Evolutionary conservation across 2,329 filamentous ascomycete species (phyloP).

Genomic region (Xenoacremonium recifei): DNA sequence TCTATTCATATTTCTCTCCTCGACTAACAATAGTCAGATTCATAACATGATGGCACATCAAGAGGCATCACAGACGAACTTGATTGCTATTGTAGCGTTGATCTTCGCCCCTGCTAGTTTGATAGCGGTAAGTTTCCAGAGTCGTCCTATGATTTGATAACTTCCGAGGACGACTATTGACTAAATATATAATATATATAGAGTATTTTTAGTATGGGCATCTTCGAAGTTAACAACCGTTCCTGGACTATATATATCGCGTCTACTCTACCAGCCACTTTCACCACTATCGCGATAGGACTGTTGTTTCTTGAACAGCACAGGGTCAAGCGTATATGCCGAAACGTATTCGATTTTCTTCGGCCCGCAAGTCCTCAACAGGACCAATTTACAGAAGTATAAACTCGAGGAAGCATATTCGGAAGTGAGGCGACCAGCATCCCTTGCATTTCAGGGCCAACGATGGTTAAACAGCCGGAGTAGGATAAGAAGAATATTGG

Average conservation of each 20-base stretch:
- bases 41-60: background rate
- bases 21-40: background rate
- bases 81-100: background rate
- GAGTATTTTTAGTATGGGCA: background rate
- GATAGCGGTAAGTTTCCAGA: background rate
- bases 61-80: background rate
- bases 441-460: too few relatives aligned
- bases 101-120: background rate
- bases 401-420: too few relatives aligned
- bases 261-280: background rate
- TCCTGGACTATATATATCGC: background rate
- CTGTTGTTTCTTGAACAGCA: background rate
- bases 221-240: background rate
- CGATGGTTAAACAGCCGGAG: too few relatives aligned
- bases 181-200: background rate
- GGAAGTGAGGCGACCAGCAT: too few relatives aligned
- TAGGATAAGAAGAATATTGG: too few relatives aligned
- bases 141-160: background rate
- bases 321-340: background rate
- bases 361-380: background rate
- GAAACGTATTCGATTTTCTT: background rate
- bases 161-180: background rate
- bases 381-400: background rate
- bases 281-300: background rate
- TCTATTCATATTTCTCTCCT: background rate